phyloP scores from a whole-genome alignment of 148 eudicot genomes.

The Euryodendron excelsum region DNA sequence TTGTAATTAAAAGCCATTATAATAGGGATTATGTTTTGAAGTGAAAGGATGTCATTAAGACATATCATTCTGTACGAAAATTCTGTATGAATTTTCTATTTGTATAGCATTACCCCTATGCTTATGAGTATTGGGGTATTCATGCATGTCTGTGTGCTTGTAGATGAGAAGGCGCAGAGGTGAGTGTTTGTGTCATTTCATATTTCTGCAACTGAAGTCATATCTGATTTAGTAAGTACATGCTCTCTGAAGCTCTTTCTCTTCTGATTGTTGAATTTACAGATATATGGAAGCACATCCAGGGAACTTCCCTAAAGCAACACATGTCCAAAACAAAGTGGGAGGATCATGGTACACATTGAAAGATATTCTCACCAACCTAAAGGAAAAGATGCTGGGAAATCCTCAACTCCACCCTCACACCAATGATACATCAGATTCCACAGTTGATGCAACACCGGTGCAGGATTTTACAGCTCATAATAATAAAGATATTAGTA shows the following conservation, averaged over 20 bases:
- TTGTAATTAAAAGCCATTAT: too few species aligned
- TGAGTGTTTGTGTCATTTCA: neutral
- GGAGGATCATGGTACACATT: slow-evolving; percentile 24
- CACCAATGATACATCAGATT: slow-evolving; percentile 1
- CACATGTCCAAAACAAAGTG: slow-evolving; percentile 1
- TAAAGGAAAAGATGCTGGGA: slow-evolving; percentile 14
- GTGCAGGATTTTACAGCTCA: neutral
- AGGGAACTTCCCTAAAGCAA: slow-evolving; percentile 15
- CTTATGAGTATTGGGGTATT: too few species aligned
- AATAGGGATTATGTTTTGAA: too few species aligned
- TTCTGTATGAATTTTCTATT: too few species aligned
- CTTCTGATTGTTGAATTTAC: neutral
- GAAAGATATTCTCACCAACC: slow-evolving; percentile 1
- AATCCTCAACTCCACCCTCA: slow-evolving; percentile 13
- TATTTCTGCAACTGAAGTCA: neutral
- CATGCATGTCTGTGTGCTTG: neutral
- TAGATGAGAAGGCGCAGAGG: neutral
- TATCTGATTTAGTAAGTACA: neutral
- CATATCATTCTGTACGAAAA: too few species aligned
- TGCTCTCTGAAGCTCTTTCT: neutral
- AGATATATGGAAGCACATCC: slow-evolving; percentile 18
- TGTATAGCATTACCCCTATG: too few species aligned
- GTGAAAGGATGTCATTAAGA: too few species aligned
- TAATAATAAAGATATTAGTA: neutral
- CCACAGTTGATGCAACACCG: slow-evolving; percentile 3